Evolutionary conservation across 768 basidiomycete species (phyloP), one percentile per base, ranked within the genome.

Genomic region (Chalciporus pseudorubinellus): DNA sequence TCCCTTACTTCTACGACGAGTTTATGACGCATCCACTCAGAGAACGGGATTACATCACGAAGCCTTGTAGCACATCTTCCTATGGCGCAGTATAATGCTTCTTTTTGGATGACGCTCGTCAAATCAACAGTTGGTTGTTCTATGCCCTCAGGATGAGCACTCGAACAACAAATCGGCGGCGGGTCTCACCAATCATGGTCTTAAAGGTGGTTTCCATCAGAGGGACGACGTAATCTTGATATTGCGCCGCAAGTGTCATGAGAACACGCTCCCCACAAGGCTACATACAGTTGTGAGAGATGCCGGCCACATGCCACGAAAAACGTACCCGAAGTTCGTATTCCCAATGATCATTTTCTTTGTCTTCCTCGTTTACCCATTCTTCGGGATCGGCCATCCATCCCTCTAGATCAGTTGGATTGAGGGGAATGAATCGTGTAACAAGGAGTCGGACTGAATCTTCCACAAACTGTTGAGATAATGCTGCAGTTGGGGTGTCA

Each of bases 251-350:
- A 18, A 95, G 68, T 18, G 88, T 84, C 74, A 93, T 82, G 20
- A 98, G 74, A 21, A 98, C 89, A n/a, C 93, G 79, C 70, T 98
- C 95, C 42, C 89, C 90, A 62, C 94, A 95, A 1, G 94, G 86
- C 95, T 98, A 52, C 10, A 33, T 18, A 38, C 16, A 14, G 45
- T 60, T 22, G 53, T 36, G 40, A 38, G 2, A 13, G 12, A 46
- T 6, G n/a, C 24, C 21, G 2, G 34, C 31, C 18, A 53, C 1
- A 11, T 20, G 52, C 50, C 38, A 39, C n/a, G 28, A 2, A 52
- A 31, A 31, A 69, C 85, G 24, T 61, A 95, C 94, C 56, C 95
- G 79, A 52, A 97, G 82, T 60, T 95, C 92, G 61, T 81, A 98
- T 60, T 94, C 87, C 94, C 95, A 98, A 51, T 89, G 83, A 34